Evolutionary conservation across 768 basidiomycete genomes (phyloP), one percentile per base, ranked within the genome.

Genomic region (Pholiota conissans): DNA sequence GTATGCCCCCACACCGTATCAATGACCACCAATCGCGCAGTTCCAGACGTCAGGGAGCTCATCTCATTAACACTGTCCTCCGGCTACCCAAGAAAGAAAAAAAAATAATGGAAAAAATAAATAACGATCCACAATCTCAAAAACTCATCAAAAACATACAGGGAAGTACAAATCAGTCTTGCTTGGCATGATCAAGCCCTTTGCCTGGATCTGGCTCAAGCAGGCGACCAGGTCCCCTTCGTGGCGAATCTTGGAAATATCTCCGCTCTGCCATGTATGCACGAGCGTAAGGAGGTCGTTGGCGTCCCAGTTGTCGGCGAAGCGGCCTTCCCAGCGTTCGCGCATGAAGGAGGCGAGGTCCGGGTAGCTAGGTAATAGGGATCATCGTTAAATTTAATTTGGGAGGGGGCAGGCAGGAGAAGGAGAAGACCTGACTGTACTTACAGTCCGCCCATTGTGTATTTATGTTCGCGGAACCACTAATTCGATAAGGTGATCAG

Each of bases 121-220:
- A n/a, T n/a, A n/a, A n/a, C n/a, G n/a, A n/a, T n/a, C n/a, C n/a
- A n/a, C n/a, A n/a, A n/a, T n/a, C n/a, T n/a, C n/a, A n/a, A n/a
- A n/a, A n/a, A n/a, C n/a, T n/a, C n/a, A n/a, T n/a, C n/a, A n/a
- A n/a, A 42, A 22, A 62, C 66, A 29, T 52, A 82, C 81, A 22
- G 84, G 73, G 66, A 85, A 85, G 64, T 84, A 84, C 40, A 85
- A 65, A 62, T 85, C 84, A 0, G 80, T 84, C 70, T 81, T 83
- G 63, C 77, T 79, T 2, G 84, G 83, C 81, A 85, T 82, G 48
- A 84, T 77, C 35, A 85, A 62, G 1, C 82, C 83, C 56, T 74
- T 79, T 5, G 82, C 80, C 58, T 76, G 75, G 67, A 84, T 80
- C 11, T 66, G 68, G 3, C 64, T 62, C 57, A 85, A 62, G 34